Evolutionary conservation across 768 basidiomycete genomes (phyloP), one percentile per base, ranked within the genome.

Genomic region (Exidia glandulosa): DNA sequence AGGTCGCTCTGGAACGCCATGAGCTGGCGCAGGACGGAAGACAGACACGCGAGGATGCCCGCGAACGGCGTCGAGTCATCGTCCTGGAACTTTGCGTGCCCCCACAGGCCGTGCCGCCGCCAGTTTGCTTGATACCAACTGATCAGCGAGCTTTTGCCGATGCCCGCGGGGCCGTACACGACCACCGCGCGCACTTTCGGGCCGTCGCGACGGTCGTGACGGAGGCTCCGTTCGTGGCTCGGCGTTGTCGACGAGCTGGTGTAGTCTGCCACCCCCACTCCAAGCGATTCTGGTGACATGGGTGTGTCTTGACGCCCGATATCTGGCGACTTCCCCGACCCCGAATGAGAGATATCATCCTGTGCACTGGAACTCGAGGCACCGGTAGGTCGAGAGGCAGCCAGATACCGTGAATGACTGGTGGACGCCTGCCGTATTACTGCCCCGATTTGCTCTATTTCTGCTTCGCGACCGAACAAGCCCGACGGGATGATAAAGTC

Each of bases 141-240:
- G 59, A 88, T 76, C 59, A 88, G 78, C 0, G 85, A 85, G 63
- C 84, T 87, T 69, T 88, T 88, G n/a, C 85, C 86, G n/a, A 84
- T 80, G 12, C 86, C 19, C 6, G 56, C 30, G 5, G 27, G 30
- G 25, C 32, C 30, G 47, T 59, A 45, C 59, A 32, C 55, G 34
- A 60, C 33, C 30, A 36, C 41, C 31, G 57, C 50, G 32, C 50
- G 50, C 16, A 45, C 41, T 45, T 45, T 45, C 5, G 50, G 50
- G 12, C 50, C 50, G 13, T 54, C 50, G 7, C 25, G 14, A 6
- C 50, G 50, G 25, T 54, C 50, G 14, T 27, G 50, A 29, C 50
- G 50, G 30, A 14, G 14, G 30, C 6, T 29, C 14, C 27, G 23
- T 13, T 54, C 50, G 27, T 27, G 25, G 30, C 25, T 25, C 3